Evolutionary conservation across 2,329 filamentous ascomycete species (phyloP).

Genomic region (Exserohilum turcica): DNA sequence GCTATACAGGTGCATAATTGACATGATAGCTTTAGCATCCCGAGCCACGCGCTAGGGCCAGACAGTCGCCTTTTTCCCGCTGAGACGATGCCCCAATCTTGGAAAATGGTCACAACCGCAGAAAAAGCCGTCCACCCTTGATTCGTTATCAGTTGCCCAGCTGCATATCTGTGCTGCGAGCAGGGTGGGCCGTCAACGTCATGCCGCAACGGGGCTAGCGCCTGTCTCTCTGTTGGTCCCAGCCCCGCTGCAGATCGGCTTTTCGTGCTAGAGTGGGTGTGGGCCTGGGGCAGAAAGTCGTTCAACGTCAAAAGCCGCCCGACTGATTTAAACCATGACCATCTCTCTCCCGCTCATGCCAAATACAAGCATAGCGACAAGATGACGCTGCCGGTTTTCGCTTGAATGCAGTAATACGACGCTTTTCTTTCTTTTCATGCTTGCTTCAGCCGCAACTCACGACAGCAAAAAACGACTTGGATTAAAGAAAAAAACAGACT

Average conservation of each 20-base stretch:
- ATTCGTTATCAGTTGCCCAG: slow-evolving; percentile 29
- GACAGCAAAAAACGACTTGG: not conserved
- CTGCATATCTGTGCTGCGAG: slow-evolving; percentile 18
- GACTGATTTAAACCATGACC: slow-evolving; percentile 29
- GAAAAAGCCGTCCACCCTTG: slow-evolving; percentile 18
- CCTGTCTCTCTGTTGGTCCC: slow-evolving; percentile 21
- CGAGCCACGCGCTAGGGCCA: too few species aligned
- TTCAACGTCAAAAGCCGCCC: slow-evolving; percentile 8
- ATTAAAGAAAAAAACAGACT: not conserved
- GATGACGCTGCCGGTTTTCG: slow-evolving; percentile 29
- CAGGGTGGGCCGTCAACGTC: slow-evolving; percentile 24
- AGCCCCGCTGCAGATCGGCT: slow-evolving; percentile 35
- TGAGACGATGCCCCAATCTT: slow-evolving; percentile 19
- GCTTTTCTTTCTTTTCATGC: not conserved
- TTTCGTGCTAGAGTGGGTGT: slow-evolving; percentile 9
- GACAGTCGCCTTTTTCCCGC: too few species aligned
- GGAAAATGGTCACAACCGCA: slow-evolving; percentile 23
- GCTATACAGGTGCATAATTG: too few species aligned
- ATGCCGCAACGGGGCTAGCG: slow-evolving; percentile 30
- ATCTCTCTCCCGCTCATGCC: slow-evolving; percentile 15
- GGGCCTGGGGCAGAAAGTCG: slow-evolving; percentile 9
- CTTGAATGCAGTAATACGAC: slow-evolving; percentile 19
- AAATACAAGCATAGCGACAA: slow-evolving; percentile 11
- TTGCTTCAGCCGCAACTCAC: not conserved
- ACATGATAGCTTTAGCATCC: too few species aligned